Base-by-base conservation (phyloP, 2,329 filamentous ascomycete species). In the Rosellinia necatrix region DNA sequence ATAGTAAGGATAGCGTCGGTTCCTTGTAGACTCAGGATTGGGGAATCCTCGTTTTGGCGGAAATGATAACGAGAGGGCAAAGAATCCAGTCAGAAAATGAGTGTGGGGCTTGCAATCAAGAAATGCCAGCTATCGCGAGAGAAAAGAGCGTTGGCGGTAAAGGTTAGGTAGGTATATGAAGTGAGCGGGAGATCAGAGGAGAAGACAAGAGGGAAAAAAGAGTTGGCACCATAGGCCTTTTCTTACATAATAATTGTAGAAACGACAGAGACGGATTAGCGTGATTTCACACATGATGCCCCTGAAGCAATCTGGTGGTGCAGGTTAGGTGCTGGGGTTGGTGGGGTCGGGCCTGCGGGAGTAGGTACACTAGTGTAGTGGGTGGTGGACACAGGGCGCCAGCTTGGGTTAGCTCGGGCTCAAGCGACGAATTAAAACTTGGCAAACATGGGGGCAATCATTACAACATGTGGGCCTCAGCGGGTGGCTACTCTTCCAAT, bases 31-130 rank as follows among this genome's bases (percentile, higher is more conserved):
- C 9, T 22, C 15, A 13, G 27, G 41, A 19, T n/a, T 7, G 15
- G 7, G 41, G 12, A 25, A n/a, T n/a, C n/a, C n/a, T n/a, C n/a
- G n/a, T n/a, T 51, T 30, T 30, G 17, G 30, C 65, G 57, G 50
- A 60, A 66, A 42, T 59, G 62, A 55, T 53, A 52, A 53, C 55
- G 57, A 56, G 53, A 50, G 56, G 56, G 49, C 42, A 53, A 35
- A 58, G 54, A 52, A 40, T 24, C 6, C 51, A 51, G 52, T n/a
- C 49, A 48, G 61, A 25, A 46, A 63, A 63, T n/a, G 61, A 63
- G 40, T 49, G 59, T 59, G 50, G 43, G n/a, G 34, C 40, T 55
- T 59, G 49, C 53, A 50, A 38, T 52, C 13, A 10, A 7, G 29
- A 35, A 44, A 10, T 24, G 40, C 29, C 34, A 13, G 40, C 47